A percentile compares a stretch with the other conserved stretches of the same genome.
Evolutionary conservation across 805 yeast species (phyloP).

Genomic region (Brettanomyces naardenensis): DNA sequence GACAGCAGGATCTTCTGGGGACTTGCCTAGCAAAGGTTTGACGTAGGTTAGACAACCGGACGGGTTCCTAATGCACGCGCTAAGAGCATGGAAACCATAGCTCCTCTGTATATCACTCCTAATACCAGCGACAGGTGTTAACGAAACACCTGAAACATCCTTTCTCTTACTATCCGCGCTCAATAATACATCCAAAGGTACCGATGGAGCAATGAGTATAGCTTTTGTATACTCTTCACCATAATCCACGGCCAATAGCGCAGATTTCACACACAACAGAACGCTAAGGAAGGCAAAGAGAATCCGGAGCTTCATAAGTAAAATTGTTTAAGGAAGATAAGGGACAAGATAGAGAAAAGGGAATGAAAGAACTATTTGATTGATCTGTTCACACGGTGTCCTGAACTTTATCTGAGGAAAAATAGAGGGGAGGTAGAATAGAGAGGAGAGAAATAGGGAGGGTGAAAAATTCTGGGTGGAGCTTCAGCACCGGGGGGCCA

Average conservation of each 20-base stretch:
- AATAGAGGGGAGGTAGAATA: too few relatives aligned
- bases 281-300: background rate
- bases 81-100: conserved; percentile 70
- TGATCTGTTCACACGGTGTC: too few relatives aligned
- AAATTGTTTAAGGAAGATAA: background rate
- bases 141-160: conserved; percentile 71
- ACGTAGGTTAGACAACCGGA: conserved; percentile 54
- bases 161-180: conserved; percentile 90
- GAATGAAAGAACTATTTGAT: background rate
- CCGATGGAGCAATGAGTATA: conserved; percentile 82
- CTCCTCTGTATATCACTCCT: conserved; percentile 53
- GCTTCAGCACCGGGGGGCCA: too few relatives aligned
- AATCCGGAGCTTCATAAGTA: background rate
- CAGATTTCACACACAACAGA: conserved; percentile 28
- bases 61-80: conserved; percentile 70
- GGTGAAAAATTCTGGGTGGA: too few relatives aligned
- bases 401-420: too few relatives aligned
- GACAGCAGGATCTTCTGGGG: conserved; percentile 39
- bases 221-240: conserved; percentile 88
- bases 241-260: conserved; percentile 80
- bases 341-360: background rate
- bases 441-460: too few relatives aligned
- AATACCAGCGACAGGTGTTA: conserved; percentile 32
- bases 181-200: conserved; percentile 78
- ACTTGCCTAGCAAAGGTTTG: conserved; percentile 65